Conservation (phyloP, 768 basidiomycete genomes). For the Calocera cornea region DNA sequence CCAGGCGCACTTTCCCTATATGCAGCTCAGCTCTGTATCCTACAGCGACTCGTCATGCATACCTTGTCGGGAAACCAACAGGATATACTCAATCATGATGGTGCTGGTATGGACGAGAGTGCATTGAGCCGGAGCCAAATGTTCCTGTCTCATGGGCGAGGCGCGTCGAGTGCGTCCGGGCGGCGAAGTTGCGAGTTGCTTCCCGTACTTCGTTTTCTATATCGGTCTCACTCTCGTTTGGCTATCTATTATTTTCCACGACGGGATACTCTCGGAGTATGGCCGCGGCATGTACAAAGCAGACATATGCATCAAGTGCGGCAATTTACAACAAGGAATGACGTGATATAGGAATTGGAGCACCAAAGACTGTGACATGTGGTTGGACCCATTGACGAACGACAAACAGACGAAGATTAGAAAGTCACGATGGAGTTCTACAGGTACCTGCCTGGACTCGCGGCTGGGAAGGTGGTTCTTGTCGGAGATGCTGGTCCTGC, state of each 20-base stretch:
- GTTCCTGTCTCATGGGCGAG: background rate
- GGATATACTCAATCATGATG: constrained; percentile 84
- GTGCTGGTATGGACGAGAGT: background rate
- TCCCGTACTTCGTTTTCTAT: too few species aligned
- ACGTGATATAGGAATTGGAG: too few species aligned
- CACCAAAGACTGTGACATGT: background rate
- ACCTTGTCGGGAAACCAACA: constrained; percentile 89
- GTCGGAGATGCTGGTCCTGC: too few species aligned
- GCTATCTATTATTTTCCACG: too few species aligned
- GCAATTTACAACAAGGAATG: background rate
- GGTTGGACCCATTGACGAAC: background rate
- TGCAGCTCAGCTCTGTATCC: background rate
- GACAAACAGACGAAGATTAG: background rate
- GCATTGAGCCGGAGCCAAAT: background rate
- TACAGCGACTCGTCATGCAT: constrained; percentile 9
- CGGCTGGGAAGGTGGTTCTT: too few species aligned
- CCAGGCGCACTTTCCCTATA: constrained; percentile 78
- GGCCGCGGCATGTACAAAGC: background rate
- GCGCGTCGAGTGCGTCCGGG: too few species aligned
- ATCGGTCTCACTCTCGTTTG: too few species aligned
- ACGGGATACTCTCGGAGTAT: too few species aligned
- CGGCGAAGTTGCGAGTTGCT: too few species aligned
- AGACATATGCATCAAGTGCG: background rate
- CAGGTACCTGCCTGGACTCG: background rate
- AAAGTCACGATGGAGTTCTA: background rate